Conservation (phyloP, 192 early-diverging fungal species). For the Coemansia sp. region DNA sequence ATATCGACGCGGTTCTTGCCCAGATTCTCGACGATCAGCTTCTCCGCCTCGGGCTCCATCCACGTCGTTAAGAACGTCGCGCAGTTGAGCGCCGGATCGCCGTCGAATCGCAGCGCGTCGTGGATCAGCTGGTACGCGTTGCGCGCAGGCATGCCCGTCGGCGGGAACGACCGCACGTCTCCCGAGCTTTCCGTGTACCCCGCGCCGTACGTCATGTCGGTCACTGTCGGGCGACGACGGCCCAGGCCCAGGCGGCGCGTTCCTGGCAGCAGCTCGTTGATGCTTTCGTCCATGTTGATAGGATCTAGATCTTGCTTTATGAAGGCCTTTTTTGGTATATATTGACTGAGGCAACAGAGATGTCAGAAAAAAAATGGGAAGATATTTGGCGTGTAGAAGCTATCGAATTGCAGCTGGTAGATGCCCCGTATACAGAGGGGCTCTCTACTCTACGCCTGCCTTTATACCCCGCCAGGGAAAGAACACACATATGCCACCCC, state of each 20-base stretch:
- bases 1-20: constrained; percentile 72
- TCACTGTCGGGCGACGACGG: constrained; percentile 15
- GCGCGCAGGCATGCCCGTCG: constrained; percentile 46
- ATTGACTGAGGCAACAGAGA: too few relatives aligned
- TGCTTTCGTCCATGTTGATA: constrained; percentile 39
- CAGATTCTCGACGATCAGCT: constrained; percentile 71
- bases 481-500: too few relatives aligned
- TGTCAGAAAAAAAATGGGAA: neutral
- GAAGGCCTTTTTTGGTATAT: too few relatives aligned
- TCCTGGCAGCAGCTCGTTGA: constrained; percentile 37
- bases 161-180: constrained; percentile 35
- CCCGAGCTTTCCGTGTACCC: constrained; percentile 21
- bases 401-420: too few relatives aligned
- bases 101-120: constrained; percentile 73
- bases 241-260: constrained; percentile 34
- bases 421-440: too few relatives aligned
- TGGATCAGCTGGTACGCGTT: constrained; percentile 71
- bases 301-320: too few relatives aligned
- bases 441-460: too few relatives aligned
- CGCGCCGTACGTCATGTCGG: constrained; percentile 45
- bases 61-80: constrained; percentile 77
- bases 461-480: too few relatives aligned
- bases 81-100: constrained; percentile 72
- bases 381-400: too few relatives aligned
- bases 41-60: constrained; percentile 80